Percentiles rank a stretch among this genome's conserved stretches.
These are phyloP conservation scores for Cyberlindnera euphorbiiphila DNA, from an alignment of 805 yeast genomes.

Conservation along the genomic window DNA sequence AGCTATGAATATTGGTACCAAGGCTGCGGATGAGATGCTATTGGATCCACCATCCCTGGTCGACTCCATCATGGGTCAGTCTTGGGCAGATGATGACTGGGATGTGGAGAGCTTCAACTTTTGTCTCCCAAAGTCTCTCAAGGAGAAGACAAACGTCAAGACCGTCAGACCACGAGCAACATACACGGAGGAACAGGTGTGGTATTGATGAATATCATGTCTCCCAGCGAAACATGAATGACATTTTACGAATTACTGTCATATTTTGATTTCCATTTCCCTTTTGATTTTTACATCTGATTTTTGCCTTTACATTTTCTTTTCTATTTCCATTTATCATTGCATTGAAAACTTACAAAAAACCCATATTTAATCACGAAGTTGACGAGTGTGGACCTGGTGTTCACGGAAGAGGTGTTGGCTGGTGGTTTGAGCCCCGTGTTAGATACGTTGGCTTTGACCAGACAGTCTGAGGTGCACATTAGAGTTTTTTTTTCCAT, in stretches of 20 bases:
- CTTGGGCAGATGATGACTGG: constrained; percentile 21
- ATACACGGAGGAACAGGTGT: constrained; percentile 4
- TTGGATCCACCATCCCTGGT: constrained; percentile 11
- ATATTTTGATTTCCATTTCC: background rate
- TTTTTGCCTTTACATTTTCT: background rate
- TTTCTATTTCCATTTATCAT: too few species aligned
- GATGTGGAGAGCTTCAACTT: constrained; percentile 11
- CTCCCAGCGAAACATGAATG: too few species aligned
- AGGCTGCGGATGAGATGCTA: background rate
- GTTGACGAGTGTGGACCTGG: background rate
- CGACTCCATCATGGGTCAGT: constrained; percentile 13
- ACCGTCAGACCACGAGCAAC: background rate
- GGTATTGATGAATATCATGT: background rate
- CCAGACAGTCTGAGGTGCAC: too few species aligned
- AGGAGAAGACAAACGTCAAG: constrained; percentile 1
- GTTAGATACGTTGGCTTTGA: background rate
- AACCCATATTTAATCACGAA: background rate
- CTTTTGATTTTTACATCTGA: background rate
- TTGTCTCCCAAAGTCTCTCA: constrained; percentile 9
- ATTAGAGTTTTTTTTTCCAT: background rate
- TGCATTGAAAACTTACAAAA: background rate
- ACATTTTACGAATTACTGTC: too few species aligned
- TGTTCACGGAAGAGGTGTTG: too few species aligned
- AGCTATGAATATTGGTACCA: background rate
- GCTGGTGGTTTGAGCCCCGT: background rate